Evolutionary conservation across 129 eudicot species (phyloP), one percentile per base, ranked within the genome.

Genomic region (Helianthus tuberosus): DNA sequence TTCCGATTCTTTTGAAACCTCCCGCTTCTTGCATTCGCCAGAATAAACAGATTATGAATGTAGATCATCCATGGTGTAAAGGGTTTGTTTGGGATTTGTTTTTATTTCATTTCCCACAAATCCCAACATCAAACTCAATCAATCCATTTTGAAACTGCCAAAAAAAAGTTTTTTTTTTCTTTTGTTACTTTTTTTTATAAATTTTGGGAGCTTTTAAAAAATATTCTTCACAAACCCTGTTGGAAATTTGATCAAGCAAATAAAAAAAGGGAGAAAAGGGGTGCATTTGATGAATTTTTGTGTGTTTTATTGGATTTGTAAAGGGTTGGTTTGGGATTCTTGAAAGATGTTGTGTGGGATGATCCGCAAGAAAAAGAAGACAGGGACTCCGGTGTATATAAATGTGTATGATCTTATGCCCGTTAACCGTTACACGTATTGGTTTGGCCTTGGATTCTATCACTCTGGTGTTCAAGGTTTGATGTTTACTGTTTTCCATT

Each of bases 391-490:
- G 64, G 97, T 91, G 67, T 89, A 84, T 77, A 80, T 89, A 46
- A 89, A 89, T 69, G 96, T 91, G 1, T 91, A 91, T 77, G 97
- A 91, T 88, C 92, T 91, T 68, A 91, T 90, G 75, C 86, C 97
- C 14, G 78, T 91, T 11, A 91, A 91, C 84, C 85, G 91, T 53
- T 91, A 88, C 23, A 89, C 89, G 11, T 91, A 91, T 75, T 91
- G 96, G 97, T 77, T 91, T 38, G 93, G 96, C 68, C 92, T 91
- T 58, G 96, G 97, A 57, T 83, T 89, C 68, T 88, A 86, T 75
- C 97, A 91, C 70, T 91, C 97, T 55, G 97, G 97, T 74, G 88
- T 91, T 66, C 96, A 91, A 88, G 97, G 96, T 91, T 66, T 39
- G 77, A 52, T 55, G 11, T 77, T 77, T 58, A 23, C n/a, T 9